Base-by-base conservation (phyloP, 331 rosid species). In the Saraca asoca region DNA sequence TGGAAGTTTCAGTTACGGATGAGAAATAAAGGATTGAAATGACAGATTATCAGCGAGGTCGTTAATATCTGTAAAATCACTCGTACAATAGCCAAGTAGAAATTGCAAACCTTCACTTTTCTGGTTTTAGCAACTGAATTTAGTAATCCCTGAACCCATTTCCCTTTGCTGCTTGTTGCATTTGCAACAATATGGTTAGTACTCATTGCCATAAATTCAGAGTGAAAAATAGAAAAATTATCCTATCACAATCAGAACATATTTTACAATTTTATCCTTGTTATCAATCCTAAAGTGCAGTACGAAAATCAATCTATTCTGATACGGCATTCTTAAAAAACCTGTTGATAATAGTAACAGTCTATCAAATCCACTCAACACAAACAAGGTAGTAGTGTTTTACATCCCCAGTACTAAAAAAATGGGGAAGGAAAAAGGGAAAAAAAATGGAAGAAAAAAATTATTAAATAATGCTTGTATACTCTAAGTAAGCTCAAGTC, bases 341-440 rank as follows among this genome's bases (percentile, higher is more conserved):
- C 31, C n/a, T n/a, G n/a, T 20, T 6, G 34, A 48, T 55, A 53
- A 15, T 33, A 19, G 68, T 33, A 31, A n/a, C n/a, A 42, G 15
- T 38, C 24, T 46, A 63, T 64, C 37, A 50, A 51, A 43, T 31
- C 69, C 18, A 44, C 72, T 35, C 46, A 50, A 51, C 44, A 66
- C n/a, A n/a, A n/a, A n/a, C n/a, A 1, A 55, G 20, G 15, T 66
- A 33, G 31, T 62, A 68, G 48, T 24, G 31, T 83, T 79, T 39
- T 82, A 75, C 85, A 78, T 59, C 76, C 80, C 68, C 33, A 24
- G 58, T 57, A 51, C 65, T 45, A 62, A 66, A 51, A 14, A 3
- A 43, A 37, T 24, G 38, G 64, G 80, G 64, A 54, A 57, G 71
- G 56, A 18, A 14, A 56, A 67, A 48, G 48, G 52, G 65, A 75